Conservation (phyloP, 2,329 filamentous ascomycete genomes). For the Claviceps maximensis region DNA sequence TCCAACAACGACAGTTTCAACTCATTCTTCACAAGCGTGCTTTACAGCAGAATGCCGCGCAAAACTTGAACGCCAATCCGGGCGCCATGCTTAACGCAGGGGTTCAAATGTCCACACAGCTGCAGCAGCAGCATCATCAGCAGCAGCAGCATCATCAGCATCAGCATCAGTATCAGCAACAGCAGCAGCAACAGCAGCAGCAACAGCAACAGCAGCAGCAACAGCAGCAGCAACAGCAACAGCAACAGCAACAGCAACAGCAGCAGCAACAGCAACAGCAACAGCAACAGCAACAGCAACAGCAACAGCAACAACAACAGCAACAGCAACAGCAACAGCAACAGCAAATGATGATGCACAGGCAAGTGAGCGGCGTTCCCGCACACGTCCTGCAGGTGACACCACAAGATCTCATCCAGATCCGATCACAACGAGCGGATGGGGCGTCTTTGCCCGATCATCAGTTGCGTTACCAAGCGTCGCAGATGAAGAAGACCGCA, state of each 20-base stretch:
- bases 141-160: background rate
- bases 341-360: slow-evolving; percentile 13
- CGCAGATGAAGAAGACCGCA: slow-evolving; percentile 20
- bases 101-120: slow-evolving; percentile 16
- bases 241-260: slow-evolving; percentile 12
- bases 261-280: too few relatives aligned
- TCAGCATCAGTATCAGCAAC: background rate
- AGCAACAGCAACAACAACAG: slow-evolving; percentile 11
- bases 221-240: slow-evolving; percentile 12
- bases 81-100: slow-evolving; percentile 11
- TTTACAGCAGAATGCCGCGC: slow-evolving; percentile 15
- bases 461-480: slow-evolving; percentile 18
- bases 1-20: slow-evolving; percentile 29
- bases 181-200: background rate
- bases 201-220: slow-evolving; percentile 6
- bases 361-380: slow-evolving; percentile 15
- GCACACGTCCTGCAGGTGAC: slow-evolving; percentile 20
- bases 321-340: slow-evolving; percentile 13
- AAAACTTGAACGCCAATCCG: slow-evolving; percentile 16
- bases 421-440: slow-evolving; percentile 15
- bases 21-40: slow-evolving; percentile 18
- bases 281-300: background rate
- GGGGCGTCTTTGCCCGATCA: slow-evolving; percentile 20
- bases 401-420: slow-evolving; percentile 20
- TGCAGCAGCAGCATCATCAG: background rate